Evolutionary conservation across 345 rosid species (phyloP), one percentile per base, ranked within the genome.

Genomic region (Euphorbia peplus): DNA sequence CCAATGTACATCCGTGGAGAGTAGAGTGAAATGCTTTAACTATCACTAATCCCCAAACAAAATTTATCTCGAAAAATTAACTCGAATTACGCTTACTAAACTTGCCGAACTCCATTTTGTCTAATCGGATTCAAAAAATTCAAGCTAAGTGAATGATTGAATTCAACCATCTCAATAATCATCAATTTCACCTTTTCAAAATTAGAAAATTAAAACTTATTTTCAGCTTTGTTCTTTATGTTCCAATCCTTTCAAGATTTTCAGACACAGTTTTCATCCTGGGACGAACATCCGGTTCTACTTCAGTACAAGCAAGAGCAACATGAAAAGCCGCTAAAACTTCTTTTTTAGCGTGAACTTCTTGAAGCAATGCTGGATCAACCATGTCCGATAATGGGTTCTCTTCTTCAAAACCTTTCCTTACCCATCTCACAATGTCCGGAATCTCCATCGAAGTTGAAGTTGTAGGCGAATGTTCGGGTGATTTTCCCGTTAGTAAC

Each of bases 221-320:
- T n/a, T 7, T 24, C 9, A 55, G 53, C 24, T 26, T n/a, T n/a
- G n/a, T 15, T 64, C 37, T 30, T 70, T 66, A 87, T 26, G 83
- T 63, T 57, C 95, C 83, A 32, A 95, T 78, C 83, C 83, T 87
- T 39, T 90, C 98, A 8, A 95, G 84, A 74, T 83, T 95, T 70
- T 92, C 99, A 0, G 93, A 87, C 6, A 95, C 91, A 16, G 75
- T 90, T 82, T 92, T 95, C 99, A 95, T 92, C 76, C 97, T 83
- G 4, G 97, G 97, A 54, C 99, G 91, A 13, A 86, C 13, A 75
- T 95, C 99, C 0, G 98, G 93, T 41, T 95, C 99, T 5, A 69
- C 72, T 76, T 95, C 97, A 0, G 98, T 86, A 82, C 99, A 95
- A 16, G 96, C 83, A 30, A 95, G 80, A 12, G 99, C 99, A 24